Evolutionary conservation across 345 rosid species (phyloP).

Genomic region (Acer saccharum): DNA sequence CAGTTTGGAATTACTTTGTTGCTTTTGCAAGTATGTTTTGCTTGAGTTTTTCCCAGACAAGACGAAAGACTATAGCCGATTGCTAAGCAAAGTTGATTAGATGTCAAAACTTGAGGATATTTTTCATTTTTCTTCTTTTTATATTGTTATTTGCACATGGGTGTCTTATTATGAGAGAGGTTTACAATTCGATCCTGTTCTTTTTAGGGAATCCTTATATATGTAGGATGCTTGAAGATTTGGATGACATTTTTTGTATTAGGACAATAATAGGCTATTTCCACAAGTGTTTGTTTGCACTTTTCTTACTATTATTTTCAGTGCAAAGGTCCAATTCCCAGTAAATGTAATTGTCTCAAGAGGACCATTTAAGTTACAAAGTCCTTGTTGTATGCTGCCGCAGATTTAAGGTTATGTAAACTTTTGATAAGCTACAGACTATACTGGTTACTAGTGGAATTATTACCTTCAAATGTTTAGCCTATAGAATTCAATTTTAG

Average conservation of each 20-base stretch:
- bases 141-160: neutral
- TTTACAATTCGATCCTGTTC: neutral
- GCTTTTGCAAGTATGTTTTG: neutral
- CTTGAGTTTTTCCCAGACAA: neutral
- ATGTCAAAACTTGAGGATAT: neutral
- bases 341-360: neutral
- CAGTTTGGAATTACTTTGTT: neutral
- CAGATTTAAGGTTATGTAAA: neutral
- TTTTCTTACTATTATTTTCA: slow-evolving; percentile 1
- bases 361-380: neutral
- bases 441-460: too few species aligned
- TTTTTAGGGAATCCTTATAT: neutral
- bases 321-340: neutral
- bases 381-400: neutral
- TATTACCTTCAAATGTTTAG: neutral
- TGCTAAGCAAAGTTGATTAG: neutral
- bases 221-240: neutral
- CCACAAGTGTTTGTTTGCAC: neutral
- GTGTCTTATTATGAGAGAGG: neutral
- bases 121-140: neutral
- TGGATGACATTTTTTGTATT: neutral
- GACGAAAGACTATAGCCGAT: neutral
- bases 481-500: neutral
- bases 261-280: neutral
- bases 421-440: neutral